Percentiles rank a stretch among this genome's conserved stretches.
Conservation (phyloP, 768 basidiomycete genomes). For the Dioszegia crocea region DNA sequence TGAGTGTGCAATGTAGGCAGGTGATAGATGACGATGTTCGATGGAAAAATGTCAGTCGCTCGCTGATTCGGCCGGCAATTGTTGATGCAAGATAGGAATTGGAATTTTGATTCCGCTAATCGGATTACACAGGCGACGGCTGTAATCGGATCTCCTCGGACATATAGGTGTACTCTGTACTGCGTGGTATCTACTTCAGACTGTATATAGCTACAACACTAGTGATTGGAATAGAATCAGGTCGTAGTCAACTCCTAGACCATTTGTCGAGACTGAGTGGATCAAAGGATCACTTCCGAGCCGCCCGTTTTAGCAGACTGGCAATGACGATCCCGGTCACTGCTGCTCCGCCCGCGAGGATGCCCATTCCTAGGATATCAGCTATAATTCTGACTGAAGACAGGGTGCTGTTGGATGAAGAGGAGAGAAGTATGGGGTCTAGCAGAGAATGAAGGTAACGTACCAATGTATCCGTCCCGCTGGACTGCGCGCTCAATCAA, state of each 20-base stretch:
- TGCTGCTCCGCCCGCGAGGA: conserved; percentile 85
- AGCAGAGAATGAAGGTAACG: conserved; percentile 20
- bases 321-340: conserved; percentile 57
- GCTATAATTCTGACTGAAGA: too few species aligned
- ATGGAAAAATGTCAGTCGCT: not conserved
- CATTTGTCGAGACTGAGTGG: too few species aligned
- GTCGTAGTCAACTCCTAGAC: too few species aligned
- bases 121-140: not conserved
- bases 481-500: conserved; percentile 82
- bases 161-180: not conserved
- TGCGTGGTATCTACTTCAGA: too few species aligned
- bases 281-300: conserved; percentile 17
- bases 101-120: conserved; percentile 12
- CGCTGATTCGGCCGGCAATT: too few species aligned
- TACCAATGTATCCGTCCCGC: conserved; percentile 83
- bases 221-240: too few species aligned
- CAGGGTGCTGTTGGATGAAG: too few species aligned
- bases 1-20: not conserved
- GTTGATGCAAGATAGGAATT: too few species aligned
- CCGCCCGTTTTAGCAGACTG: conserved; percentile 34
- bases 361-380: conserved; percentile 69
- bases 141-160: not conserved
- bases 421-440: too few species aligned
- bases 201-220: conserved; percentile 4
- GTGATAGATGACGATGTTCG: not conserved